These are phyloP conservation scores for Posidonia australis DNA, from an alignment of 106 monocot species.

Conservation along the genomic window DNA sequence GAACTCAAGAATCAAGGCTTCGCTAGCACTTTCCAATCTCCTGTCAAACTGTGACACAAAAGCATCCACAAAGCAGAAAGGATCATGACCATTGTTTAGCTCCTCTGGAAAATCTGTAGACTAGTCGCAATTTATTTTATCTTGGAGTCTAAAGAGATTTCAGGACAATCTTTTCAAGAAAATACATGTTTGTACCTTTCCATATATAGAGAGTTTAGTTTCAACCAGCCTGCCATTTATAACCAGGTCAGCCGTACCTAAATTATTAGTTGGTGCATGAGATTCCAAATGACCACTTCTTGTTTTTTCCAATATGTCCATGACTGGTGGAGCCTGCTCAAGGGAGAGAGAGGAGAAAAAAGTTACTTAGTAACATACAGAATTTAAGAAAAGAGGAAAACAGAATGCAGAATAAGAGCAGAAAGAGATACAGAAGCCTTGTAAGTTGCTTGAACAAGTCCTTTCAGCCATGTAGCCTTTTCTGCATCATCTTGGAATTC, in stretches of 20 bases:
- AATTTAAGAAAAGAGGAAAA: neutral
- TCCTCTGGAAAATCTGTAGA: neutral
- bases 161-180: neutral
- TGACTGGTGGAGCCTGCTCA: slow-evolving; percentile 49
- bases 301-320: slow-evolving; percentile 61
- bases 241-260: slow-evolving; percentile 54
- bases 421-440: slow-evolving; percentile 59
- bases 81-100: neutral
- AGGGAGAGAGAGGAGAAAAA: neutral
- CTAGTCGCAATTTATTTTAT: neutral
- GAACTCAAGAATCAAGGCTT: slow-evolving; percentile 52
- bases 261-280: slow-evolving; percentile 16
- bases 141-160: neutral
- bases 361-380: neutral
- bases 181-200: slow-evolving; percentile 31
- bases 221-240: slow-evolving; percentile 70
- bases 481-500: slow-evolving; percentile 66
- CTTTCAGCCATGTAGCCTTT: slow-evolving; percentile 68
- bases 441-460: slow-evolving; percentile 76
- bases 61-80: neutral
- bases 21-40: slow-evolving; percentile 18
- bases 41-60: slow-evolving; percentile 45
- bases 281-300: slow-evolving; percentile 15
- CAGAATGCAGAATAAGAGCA: neutral
- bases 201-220: slow-evolving; percentile 77